phyloP scores from a whole-genome alignment of 805 yeast species.

The Ogataea degrootiae region DNA sequence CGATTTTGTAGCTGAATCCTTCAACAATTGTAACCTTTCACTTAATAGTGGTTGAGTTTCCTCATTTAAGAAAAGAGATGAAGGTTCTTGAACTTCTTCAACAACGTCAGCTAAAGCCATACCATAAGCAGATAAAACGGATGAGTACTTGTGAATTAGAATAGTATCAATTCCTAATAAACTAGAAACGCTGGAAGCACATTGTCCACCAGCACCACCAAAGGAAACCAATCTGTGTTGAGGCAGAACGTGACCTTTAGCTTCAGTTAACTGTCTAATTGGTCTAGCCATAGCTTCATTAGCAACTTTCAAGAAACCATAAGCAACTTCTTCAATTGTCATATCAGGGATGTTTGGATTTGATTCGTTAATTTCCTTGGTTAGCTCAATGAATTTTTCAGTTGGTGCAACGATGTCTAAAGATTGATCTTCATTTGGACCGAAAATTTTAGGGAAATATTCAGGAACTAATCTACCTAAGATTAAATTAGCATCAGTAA shows the following conservation, averaged over 20 bases:
- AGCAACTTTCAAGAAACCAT: constrained; percentile 79
- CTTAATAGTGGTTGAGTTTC: constrained; percentile 33
- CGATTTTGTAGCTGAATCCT: constrained; percentile 35
- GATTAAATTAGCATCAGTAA: constrained; percentile 78
- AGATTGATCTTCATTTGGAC: constrained; percentile 71
- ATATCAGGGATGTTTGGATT: constrained; percentile 36
- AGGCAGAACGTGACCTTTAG: constrained; percentile 66
- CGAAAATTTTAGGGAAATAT: constrained; percentile 76
- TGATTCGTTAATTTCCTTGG: constrained; percentile 52
- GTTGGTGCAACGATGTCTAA: constrained; percentile 53
- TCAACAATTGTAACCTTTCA: constrained; percentile 42
- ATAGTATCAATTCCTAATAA: constrained; percentile 65
- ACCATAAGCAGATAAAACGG: constrained; percentile 83
- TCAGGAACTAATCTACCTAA: constrained; percentile 71
- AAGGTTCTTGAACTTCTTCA: constrained; percentile 73
- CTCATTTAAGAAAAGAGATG: constrained; percentile 39
- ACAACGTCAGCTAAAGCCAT: constrained; percentile 85
- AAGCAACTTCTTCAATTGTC: constrained; percentile 66
- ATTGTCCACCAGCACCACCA: constrained; percentile 96
- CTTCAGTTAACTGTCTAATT: constrained; percentile 77
- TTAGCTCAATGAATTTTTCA: constrained; percentile 46
- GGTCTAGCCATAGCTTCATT: constrained; percentile 91
- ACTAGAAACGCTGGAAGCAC: constrained; percentile 72
- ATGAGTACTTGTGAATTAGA: constrained; percentile 74
- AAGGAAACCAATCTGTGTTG: constrained; percentile 73